Conservation (phyloP, 257 asterid genomes). For the Solanum pennellii region DNA sequence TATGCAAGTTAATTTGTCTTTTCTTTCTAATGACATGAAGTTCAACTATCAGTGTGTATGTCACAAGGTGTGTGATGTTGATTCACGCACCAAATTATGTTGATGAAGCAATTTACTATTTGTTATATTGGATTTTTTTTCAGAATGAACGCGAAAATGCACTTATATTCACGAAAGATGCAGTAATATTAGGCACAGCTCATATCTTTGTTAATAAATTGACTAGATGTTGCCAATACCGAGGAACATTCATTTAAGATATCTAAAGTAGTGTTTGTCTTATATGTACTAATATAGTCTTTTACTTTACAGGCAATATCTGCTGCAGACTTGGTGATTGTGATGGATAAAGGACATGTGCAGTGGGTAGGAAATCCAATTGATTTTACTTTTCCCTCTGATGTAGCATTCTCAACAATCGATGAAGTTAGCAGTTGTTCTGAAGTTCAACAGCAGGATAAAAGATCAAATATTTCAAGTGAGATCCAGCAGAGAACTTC, state of each 20-base stretch:
- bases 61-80: not conserved
- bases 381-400: constrained; percentile 39
- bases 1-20: not conserved
- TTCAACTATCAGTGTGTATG: not conserved
- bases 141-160: not conserved
- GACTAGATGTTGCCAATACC: not conserved
- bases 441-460: constrained; percentile 18
- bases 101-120: not conserved
- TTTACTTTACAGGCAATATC: constrained; percentile 55
- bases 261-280: not conserved
- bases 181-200: not conserved
- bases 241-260: not conserved
- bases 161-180: not conserved
- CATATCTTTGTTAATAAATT: not conserved
- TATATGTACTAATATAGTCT: not conserved
- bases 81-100: not conserved
- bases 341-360: constrained; percentile 79
- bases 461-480: constrained; percentile 7
- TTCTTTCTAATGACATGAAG: not conserved
- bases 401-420: constrained; percentile 40
- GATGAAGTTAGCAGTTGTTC: constrained; percentile 28
- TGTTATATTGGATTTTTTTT: not conserved
- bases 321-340: constrained; percentile 62
- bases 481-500: constrained; percentile 20
- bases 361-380: constrained; percentile 74